Evolutionary conservation across 768 basidiomycete genomes (phyloP).

Genomic region (Lyophyllum shimeji): DNA sequence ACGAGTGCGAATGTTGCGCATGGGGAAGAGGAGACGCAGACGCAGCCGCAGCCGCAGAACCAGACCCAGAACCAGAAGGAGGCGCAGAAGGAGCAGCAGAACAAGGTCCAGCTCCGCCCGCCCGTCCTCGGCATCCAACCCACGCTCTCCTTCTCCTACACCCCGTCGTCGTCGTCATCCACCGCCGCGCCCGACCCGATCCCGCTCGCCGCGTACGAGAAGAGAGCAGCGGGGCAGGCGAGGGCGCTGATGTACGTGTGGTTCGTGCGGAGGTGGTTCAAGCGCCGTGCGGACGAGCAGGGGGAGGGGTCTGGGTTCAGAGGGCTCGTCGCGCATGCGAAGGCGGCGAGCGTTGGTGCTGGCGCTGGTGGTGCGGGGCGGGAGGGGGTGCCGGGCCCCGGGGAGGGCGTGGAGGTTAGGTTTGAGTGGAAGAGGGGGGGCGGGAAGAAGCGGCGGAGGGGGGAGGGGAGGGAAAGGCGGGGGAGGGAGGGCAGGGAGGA

Average conservation of each 20-base stretch:
- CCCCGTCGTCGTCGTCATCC: no score
- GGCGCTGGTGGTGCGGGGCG: neutral
- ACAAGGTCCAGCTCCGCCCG: constrained; percentile 28
- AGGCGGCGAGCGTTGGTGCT: neutral
- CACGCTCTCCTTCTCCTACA: constrained; percentile 48
- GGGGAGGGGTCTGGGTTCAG: constrained; percentile 40
- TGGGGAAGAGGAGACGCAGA: neutral
- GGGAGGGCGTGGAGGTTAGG: constrained; percentile 61
- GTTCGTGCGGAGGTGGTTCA: constrained; percentile 76
- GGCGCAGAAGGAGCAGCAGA: no score
- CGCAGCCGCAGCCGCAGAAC: constrained; percentile 1
- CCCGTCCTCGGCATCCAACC: constrained; percentile 68
- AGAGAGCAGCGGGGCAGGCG: constrained; percentile 9
- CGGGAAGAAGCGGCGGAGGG: constrained; percentile 15
- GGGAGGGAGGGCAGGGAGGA: constrained; percentile 12
- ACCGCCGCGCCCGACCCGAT: constrained; percentile 6
- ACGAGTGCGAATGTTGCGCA: neutral
- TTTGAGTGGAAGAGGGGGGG: constrained; percentile 74
- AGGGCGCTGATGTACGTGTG: constrained; percentile 61
- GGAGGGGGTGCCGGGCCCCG: constrained; percentile 16
- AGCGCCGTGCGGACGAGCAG: constrained; percentile 39
- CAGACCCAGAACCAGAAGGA: neutral
- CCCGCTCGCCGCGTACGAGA: no score
- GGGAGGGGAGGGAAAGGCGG: constrained; percentile 26
- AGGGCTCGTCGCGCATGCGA: constrained; percentile 2